Base-by-base conservation (phyloP, 164 flowering plant species). In the Vitis riparia region DNA sequence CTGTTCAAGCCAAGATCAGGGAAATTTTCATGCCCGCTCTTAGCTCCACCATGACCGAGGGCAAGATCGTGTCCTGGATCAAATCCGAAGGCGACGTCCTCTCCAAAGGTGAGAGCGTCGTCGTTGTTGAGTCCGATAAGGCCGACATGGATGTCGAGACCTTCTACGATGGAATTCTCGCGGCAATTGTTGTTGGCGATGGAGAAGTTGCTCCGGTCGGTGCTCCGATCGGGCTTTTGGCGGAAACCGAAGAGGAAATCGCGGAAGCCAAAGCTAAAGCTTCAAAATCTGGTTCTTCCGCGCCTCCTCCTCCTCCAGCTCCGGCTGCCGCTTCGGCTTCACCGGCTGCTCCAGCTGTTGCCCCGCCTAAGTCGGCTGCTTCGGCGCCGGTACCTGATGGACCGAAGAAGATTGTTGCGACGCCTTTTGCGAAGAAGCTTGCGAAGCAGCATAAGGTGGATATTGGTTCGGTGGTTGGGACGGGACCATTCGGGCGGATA, bases 11-110 rank as follows among this genome's bases (percentile, higher is more conserved):
- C 74, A 93, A 93, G 87, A 88, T 93, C 82, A 74, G 97, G 16
- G 98, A 93, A 85, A 93, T 93, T 76, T 93, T 93, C 87, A 93
- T 93, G 98, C 98, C 98, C 8, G 98, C 98, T 1, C 90, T 93
- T 59, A 89, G 94, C 81, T 93, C 98, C 66, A 93, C 98, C 71
- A 93, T 93, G 98, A 93, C 97, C 8, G 97, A 93, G 76, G 98
- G 98, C 32, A 93, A 91, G 77, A 88, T 93, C 78, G 98, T 93
- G 30, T 88, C 94, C 14, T 93, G 98, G 98, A 55, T 86, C 62
- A 93, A 91, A 76, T 87, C 98, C 49, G 98, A 93, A 63, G 98
- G 98, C 48, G 98, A 93, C 73, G 76, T 78, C 8, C 85, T 93
- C 66, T 83, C 97, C 77, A 93, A 91, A 61, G 98, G 98, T 17